These are phyloP conservation scores for Lasiodiplodia citricola DNA, from an alignment of 2,329 filamentous ascomycete genomes.

Conservation along the genomic window DNA sequence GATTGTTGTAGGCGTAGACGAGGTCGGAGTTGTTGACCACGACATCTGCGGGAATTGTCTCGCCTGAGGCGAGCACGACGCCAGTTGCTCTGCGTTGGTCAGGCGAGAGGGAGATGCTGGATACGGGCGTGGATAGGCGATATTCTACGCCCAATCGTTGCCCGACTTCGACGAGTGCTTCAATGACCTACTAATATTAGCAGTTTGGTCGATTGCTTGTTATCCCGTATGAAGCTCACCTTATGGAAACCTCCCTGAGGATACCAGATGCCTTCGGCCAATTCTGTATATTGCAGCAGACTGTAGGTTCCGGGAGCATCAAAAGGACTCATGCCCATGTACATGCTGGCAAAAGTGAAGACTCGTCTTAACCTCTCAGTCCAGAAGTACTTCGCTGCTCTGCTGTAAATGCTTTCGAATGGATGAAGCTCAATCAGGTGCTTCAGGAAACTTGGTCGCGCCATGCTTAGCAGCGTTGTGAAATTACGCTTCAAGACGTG, in stretches of 20 bases:
- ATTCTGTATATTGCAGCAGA: conserved; percentile 75
- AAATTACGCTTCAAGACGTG: conserved; percentile 74
- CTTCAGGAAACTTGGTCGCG: conserved; percentile 62
- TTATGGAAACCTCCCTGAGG: conserved; percentile 72
- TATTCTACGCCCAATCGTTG: conserved; percentile 67
- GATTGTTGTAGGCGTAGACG: conserved; percentile 74
- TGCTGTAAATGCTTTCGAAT: conserved; percentile 71
- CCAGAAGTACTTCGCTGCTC: conserved; percentile 71
- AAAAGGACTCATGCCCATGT: conserved; percentile 81
- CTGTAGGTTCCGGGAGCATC: conserved; percentile 77
- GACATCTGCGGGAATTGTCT: conserved; percentile 66
- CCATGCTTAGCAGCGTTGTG: conserved; percentile 62
- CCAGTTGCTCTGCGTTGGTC: conserved; percentile 63
- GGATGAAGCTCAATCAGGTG: conserved; percentile 69
- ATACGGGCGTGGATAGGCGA: conserved; percentile 63
- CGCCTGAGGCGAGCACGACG: conserved; percentile 63
- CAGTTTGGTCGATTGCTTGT: no score
- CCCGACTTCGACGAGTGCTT: conserved; percentile 68
- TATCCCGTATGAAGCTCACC: conserved; percentile 42
- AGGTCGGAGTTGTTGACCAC: conserved; percentile 76
- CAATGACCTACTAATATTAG: conserved; percentile 49
- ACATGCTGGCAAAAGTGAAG: conserved; percentile 82
- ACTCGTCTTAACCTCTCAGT: conserved; percentile 71
- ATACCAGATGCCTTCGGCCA: conserved; percentile 79
- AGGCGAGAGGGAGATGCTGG: conserved; percentile 58